phyloP scores from a whole-genome alignment of 2,329 filamentous ascomycete species.

The Hymenoscyphus scutula region DNA sequence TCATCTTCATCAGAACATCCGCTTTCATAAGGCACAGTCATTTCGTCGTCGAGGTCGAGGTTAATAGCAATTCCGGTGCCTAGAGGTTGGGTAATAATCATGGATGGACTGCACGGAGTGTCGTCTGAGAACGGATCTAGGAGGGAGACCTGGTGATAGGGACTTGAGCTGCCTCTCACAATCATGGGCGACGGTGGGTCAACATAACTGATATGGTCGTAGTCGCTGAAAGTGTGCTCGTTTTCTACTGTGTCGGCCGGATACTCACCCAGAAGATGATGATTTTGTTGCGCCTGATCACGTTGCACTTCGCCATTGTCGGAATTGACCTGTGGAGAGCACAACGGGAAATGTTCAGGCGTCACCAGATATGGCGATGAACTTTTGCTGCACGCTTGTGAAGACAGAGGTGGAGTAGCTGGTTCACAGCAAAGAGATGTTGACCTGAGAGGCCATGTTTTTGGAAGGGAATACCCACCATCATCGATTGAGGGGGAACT shows the following conservation, averaged over 20 bases:
- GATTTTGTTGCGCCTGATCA: constrained; percentile 29
- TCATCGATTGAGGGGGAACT: constrained; percentile 98
- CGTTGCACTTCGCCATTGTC: constrained; percentile 30
- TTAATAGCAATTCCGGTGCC: constrained; percentile 5
- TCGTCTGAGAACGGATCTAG: constrained; percentile 23
- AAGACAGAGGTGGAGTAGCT: constrained; percentile 22
- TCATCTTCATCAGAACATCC: constrained; percentile 56
- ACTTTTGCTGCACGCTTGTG: constrained; percentile 37
- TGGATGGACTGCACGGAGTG: constrained; percentile 10
- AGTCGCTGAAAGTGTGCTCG: constrained; percentile 49
- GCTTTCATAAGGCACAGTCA: constrained; percentile 45
- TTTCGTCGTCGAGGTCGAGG: constrained; percentile 20
- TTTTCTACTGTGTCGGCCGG: constrained; percentile 25
- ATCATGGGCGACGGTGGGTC: constrained; percentile 10
- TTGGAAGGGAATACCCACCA: constrained; percentile 68
- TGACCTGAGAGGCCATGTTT: constrained; percentile 32
- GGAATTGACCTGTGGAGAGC: constrained; percentile 20
- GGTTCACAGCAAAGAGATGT: constrained; percentile 29
- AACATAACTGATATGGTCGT: constrained; percentile 33
- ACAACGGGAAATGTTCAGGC: constrained; percentile 31
- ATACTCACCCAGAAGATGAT: constrained; percentile 52
- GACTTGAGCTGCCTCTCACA: constrained; percentile 13
- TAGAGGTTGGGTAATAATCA: background rate
- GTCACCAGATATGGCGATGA: constrained; percentile 35
- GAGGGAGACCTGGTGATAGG: constrained; percentile 25